Evolutionary conservation across 1,284 basidiomycete species (phyloP).

Genomic region (Paramarasmius palmivorus): DNA sequence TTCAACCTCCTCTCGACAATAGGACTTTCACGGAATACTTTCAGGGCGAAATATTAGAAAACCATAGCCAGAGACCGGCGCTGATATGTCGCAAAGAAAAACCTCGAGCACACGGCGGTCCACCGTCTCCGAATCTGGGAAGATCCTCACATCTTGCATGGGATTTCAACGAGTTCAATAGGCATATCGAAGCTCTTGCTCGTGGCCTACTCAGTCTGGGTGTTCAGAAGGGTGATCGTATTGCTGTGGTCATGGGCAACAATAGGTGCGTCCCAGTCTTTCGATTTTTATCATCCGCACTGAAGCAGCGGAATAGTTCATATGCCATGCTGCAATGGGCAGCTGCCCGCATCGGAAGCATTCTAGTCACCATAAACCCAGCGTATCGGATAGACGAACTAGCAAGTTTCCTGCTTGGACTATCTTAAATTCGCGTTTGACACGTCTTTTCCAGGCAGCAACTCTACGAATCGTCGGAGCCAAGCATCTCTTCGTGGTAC

Average conservation of each 20-base stretch:
- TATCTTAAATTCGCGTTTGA: background rate
- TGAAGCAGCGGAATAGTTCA: slow-evolving; percentile 50
- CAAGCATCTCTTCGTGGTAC: slow-evolving; percentile 74
- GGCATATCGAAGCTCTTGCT: slow-evolving; percentile 67
- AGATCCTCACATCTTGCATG: slow-evolving; percentile 61
- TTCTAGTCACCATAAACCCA: slow-evolving; percentile 82
- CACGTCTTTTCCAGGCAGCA: slow-evolving; percentile 47
- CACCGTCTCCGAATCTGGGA: slow-evolving; percentile 48
- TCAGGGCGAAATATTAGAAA: slow-evolving; percentile 49
- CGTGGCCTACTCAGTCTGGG: slow-evolving; percentile 71
- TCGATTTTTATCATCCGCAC: slow-evolving; percentile 3
- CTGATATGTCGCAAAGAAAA: slow-evolving; percentile 66
- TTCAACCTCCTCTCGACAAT: slow-evolving; percentile 56
- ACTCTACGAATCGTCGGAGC: slow-evolving; percentile 69
- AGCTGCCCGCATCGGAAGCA: slow-evolving; percentile 76
- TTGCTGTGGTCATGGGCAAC: slow-evolving; percentile 84
- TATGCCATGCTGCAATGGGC: slow-evolving; percentile 86
- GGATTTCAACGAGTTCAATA: slow-evolving; percentile 73
- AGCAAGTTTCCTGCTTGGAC: slow-evolving; percentile 37
- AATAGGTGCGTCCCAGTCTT: slow-evolving; percentile 53
- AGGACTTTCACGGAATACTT: slow-evolving; percentile 71
- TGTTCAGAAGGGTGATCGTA: slow-evolving; percentile 75
- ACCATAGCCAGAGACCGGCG: slow-evolving; percentile 55
- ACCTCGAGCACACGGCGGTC: slow-evolving; percentile 60
- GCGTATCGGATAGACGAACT: slow-evolving; percentile 77